Evolutionary conservation across 1,284 basidiomycete species (phyloP).

Genomic region (Melampsora larici-populina): DNA sequence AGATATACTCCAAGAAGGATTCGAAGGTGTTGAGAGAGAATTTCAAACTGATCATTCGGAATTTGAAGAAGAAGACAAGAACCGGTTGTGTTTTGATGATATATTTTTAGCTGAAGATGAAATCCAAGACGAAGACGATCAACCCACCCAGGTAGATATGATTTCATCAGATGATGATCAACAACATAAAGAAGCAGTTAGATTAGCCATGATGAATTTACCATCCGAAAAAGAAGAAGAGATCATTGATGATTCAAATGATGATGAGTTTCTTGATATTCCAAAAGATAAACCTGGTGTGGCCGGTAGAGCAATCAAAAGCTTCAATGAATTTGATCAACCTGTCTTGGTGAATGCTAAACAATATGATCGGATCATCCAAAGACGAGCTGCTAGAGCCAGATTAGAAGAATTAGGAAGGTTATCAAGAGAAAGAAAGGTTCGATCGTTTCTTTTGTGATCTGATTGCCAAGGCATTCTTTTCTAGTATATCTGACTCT

Average conservation of each 20-base stretch:
- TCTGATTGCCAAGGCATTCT: neutral
- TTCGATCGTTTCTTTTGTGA: constrained; percentile 51
- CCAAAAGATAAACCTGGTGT: constrained; percentile 26
- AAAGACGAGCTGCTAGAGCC: constrained; percentile 79
- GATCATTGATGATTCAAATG: neutral
- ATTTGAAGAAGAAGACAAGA: neutral
- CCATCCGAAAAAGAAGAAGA: neutral
- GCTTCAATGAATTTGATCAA: constrained; percentile 65
- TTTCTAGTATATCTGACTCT: neutral
- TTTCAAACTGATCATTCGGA: too few species aligned
- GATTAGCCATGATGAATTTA: constrained; percentile 13
- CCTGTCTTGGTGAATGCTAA: constrained; percentile 96
- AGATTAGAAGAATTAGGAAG: constrained; percentile 86
- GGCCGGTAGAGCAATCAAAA: constrained; percentile 8
- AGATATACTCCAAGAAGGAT: too few species aligned
- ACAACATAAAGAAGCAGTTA: constrained; percentile 18
- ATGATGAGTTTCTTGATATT: neutral
- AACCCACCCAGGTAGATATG: neutral
- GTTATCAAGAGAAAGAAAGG: constrained; percentile 85
- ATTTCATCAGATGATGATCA: constrained; percentile 18
- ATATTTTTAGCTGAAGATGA: neutral
- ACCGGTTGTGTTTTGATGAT: neutral
- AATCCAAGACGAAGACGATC: neutral
- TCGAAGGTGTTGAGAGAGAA: too few species aligned
- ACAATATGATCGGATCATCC: constrained; percentile 93